A percentile compares a stretch with the other conserved stretches of the same genome.
These are phyloP conservation scores for Tricholoma furcatifolium DNA, from an alignment of 768 basidiomycete species.

Conservation along the genomic window DNA sequence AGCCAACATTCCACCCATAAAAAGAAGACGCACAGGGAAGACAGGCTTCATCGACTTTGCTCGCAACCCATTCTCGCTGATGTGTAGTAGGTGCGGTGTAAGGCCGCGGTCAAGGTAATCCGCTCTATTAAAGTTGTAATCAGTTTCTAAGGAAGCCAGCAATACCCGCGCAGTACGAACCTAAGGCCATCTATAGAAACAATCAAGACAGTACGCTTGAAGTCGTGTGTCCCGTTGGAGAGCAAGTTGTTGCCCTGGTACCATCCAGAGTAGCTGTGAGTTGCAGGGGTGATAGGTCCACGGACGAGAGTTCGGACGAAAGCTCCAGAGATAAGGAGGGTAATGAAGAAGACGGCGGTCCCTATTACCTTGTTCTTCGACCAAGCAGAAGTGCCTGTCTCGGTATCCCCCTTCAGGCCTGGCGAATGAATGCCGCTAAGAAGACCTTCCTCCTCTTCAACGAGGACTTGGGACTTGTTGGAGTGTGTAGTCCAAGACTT, in stretches of 20 bases:
- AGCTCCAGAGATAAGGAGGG: slow-evolving; percentile 41
- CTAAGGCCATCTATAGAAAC: slow-evolving; percentile 87
- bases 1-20: too few relatives aligned
- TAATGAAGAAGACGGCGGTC: slow-evolving; percentile 37
- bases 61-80: slow-evolving; percentile 80
- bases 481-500: slow-evolving; percentile 6
- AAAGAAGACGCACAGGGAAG: slow-evolving; percentile 63
- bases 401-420: slow-evolving; percentile 23
- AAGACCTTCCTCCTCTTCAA: slow-evolving; percentile 41
- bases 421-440: slow-evolving; percentile 25
- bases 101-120: slow-evolving; percentile 85
- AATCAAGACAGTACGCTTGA: slow-evolving; percentile 76
- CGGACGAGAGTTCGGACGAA: slow-evolving; percentile 38
- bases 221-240: slow-evolving; percentile 84
- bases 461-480: slow-evolving; percentile 10
- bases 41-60: slow-evolving; percentile 87
- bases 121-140: slow-evolving; percentile 51
- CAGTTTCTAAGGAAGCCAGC: slow-evolving; percentile 2
- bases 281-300: slow-evolving; percentile 19
- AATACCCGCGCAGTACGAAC: slow-evolving; percentile 30
- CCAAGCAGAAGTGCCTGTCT: slow-evolving; percentile 28
- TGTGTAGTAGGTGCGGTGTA: slow-evolving; percentile 79
- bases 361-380: slow-evolving; percentile 36
- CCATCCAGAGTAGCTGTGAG: slow-evolving; percentile 24
- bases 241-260: slow-evolving; percentile 43